Evolutionary conservation across 2,329 filamentous ascomycete genomes (phyloP).

Genomic region (Chaetomium sp.): DNA sequence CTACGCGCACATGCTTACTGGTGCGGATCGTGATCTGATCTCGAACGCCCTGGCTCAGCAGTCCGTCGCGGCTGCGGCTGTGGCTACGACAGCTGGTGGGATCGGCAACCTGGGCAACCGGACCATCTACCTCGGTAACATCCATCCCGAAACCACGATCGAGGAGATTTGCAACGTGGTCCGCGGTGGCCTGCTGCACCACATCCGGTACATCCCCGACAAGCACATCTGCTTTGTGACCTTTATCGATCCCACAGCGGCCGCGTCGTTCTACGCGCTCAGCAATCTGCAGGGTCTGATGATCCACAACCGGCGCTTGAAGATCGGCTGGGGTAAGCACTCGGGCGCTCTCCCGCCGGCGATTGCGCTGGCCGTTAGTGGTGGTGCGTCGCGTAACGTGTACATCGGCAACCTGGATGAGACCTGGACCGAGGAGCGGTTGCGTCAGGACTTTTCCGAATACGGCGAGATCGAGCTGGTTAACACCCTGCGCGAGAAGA

Average conservation of each 20-base stretch:
- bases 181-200: conserved; percentile 86
- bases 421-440: conserved; percentile 90
- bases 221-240: conserved; percentile 99
- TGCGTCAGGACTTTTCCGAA: conserved; percentile 94
- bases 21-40: conserved; percentile 91
- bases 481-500: conserved; percentile 95
- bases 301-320: conserved; percentile 96
- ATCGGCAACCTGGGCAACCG: conserved; percentile 97
- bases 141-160: conserved; percentile 96
- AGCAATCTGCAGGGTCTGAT: conserved; percentile 97
- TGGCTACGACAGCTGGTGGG: conserved; percentile 91
- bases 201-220: conserved; percentile 98
- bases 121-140: conserved; percentile 97
- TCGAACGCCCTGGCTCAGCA: conserved; percentile 95
- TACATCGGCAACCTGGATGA: conserved; percentile 98
- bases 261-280: conserved; percentile 93
- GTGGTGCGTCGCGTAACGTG: conserved; percentile 95
- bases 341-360: conserved; percentile 92
- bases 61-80: conserved; percentile 91
- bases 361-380: conserved; percentile 91
- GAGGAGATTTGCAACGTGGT: conserved; percentile 99
- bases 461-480: conserved; percentile 97
- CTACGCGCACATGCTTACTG: conserved; percentile 93
- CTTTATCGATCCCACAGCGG: conserved; percentile 96
- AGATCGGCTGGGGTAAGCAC: conserved; percentile 99